phyloP scores from a whole-genome alignment of 2,329 filamentous ascomycete genomes.

The Aspergillus proliferans region DNA sequence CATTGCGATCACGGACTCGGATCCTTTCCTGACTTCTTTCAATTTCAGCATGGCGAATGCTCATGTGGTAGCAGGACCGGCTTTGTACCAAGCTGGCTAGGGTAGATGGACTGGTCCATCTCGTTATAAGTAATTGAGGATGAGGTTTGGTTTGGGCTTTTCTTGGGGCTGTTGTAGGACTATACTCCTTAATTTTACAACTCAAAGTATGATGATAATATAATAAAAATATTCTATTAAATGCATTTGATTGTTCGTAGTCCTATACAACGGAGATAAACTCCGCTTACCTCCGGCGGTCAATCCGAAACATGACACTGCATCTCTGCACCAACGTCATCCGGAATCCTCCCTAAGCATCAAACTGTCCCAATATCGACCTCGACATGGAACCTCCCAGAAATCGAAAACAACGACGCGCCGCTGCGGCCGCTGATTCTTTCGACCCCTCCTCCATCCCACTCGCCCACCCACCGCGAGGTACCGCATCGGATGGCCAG shows the following conservation, averaged over 20 bases:
- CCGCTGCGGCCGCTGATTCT: conserved; percentile 21
- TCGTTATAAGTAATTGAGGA: not conserved
- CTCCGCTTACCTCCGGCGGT: no score
- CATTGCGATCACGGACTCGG: conserved; percentile 64
- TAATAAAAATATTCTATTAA: no score
- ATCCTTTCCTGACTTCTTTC: conserved; percentile 66
- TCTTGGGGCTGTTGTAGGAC: not conserved
- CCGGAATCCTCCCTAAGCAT: no score
- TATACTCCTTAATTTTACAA: no score
- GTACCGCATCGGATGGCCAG: conserved; percentile 10
- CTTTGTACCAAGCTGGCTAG: conserved; percentile 71
- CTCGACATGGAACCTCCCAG: conserved; percentile 22
- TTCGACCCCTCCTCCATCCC: conserved; percentile 29
- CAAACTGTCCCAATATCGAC: not conserved
- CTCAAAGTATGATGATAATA: no score
- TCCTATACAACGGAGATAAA: no score
- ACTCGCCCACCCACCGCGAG: conserved; percentile 21
- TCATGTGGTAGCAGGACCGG: conserved; percentile 64
- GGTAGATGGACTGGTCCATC: not conserved
- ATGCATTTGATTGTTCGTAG: no score
- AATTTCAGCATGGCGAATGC: conserved; percentile 69
- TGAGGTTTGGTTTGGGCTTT: not conserved
- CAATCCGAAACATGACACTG: no score
- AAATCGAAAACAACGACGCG: conserved; percentile 38
- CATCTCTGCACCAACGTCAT: no score